Evolutionary conservation across 805 yeast species (phyloP), one percentile per base, ranked within the genome.

Genomic region (Lachancea nothofagi): DNA sequence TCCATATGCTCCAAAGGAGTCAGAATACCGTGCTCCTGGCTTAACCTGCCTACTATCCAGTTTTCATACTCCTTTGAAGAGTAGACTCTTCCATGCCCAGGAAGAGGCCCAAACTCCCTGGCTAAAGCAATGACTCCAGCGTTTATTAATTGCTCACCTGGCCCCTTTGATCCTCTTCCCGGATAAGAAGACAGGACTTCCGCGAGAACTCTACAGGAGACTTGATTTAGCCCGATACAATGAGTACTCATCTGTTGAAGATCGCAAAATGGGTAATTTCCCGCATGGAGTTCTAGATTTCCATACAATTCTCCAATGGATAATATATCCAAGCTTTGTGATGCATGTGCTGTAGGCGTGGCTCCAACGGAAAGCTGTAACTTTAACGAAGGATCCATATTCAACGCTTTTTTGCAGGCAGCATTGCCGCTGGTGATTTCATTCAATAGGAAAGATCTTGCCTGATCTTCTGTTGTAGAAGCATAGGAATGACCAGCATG

Each of bases 1-100:
- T n/a, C 29, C 2, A 52, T 29, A 2, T 58, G 62, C 5, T 55
- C 57, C 12, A 56, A 47, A 2, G 84, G 79, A n/a, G 63, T 66
- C 35, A 83, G 59, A 29, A 84, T 78, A 8, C 93, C 94, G 54
- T 84, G 94, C 52, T 84, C 94, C 57, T 84, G 93, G 41, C 84
- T 76, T 33, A 84, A 59, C 48, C 88, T 68, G 25, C 77, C 83
- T 9, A 84, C 76, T 33, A 61, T 57, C 89, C 89, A 83, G 4
- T 43, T 33, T 32, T 70, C 64, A 5, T 70, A 74, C n/a, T 58
- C 43, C 10, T 39, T 29, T 12, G 42, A 15, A 7, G 42, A 36
- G 9, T 42, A 34, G n/a, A 53, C 46, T 10, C 43, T 50, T 3
- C 89, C 90, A 53, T 60, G 70, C 0, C 90, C 90, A 13, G 77